Evolutionary conservation across 2,329 filamentous ascomycete genomes (phyloP).

Genomic region (Diatrype stigma): DNA sequence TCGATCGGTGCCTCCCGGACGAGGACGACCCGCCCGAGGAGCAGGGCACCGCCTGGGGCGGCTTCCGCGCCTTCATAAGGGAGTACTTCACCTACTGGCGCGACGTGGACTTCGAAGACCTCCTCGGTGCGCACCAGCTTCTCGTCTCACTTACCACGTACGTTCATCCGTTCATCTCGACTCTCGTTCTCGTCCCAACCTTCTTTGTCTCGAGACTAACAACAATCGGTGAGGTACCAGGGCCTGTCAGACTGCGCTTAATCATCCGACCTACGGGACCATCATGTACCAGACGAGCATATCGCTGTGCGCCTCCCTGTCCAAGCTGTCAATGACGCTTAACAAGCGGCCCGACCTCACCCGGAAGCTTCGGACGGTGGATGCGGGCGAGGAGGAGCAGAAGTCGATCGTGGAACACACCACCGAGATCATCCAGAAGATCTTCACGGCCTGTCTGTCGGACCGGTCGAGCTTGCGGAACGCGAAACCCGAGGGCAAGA

Average conservation of each 20-base stretch:
- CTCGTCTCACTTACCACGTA: slow-evolving; percentile 73
- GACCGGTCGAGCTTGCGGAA: slow-evolving; percentile 67
- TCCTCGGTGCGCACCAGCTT: slow-evolving; percentile 70
- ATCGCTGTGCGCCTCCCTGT: slow-evolving; percentile 73
- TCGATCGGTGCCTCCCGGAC: slow-evolving; percentile 61
- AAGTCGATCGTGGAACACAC: slow-evolving; percentile 81
- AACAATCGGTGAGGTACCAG: slow-evolving; percentile 35
- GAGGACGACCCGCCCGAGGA: slow-evolving; percentile 62
- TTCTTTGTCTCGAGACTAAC: background rate
- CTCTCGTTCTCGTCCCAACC: background rate
- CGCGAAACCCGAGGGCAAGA: slow-evolving; percentile 75
- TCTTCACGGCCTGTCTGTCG: slow-evolving; percentile 84
- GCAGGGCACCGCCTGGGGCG: slow-evolving; percentile 65
- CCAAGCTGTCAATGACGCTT: slow-evolving; percentile 77
- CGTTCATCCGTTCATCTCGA: slow-evolving; percentile 22
- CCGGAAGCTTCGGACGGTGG: slow-evolving; percentile 51
- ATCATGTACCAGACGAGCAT: slow-evolving; percentile 82
- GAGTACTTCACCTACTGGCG: slow-evolving; percentile 78
- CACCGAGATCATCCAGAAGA: slow-evolving; percentile 83
- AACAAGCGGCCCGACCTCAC: slow-evolving; percentile 77
- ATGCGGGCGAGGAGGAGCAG: slow-evolving; percentile 62
- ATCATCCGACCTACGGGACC: slow-evolving; percentile 72
- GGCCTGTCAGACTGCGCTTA: slow-evolving; percentile 77
- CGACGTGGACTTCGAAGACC: slow-evolving; percentile 72
- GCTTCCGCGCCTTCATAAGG: slow-evolving; percentile 74